Base-by-base conservation (phyloP, 352 stramenopile genomes). In the Globisporangium paroecandrum region DNA sequence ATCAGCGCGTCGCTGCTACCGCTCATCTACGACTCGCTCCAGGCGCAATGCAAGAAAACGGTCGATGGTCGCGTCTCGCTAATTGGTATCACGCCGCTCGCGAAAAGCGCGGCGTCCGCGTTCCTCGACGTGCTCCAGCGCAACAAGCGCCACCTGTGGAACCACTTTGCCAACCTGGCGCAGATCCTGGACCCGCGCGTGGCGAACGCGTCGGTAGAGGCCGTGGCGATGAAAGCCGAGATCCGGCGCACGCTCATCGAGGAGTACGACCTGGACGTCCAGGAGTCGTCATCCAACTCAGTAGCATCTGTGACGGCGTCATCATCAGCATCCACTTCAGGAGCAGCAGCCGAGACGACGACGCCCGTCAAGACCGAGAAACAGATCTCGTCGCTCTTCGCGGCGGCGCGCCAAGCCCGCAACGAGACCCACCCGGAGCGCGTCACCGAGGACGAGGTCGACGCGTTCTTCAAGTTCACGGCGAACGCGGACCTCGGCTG, bases 391-490 rank as follows among this genome's bases (percentile, higher is more conserved):
- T 65, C 60, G 20, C 53, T 68, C 13, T 62, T 68, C 18, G 63
- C 63, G 22, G 55, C 55, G 10, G 63, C 63, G 1, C 63, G 63
- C 1, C 51, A 61, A 38, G 63, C 63, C 22, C 63, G 63, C 8
- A 68, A 68, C 12, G 63, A 68, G n/a, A 24, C 25, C 34, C 22
- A 53, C 20, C 49, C 49, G 22, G 63, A 62, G 18, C 51, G 63
- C 36, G 32, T 63, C n/a, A 24, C 32, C 18, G 55, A 68, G n/a
- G 63, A 68, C 53, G 63, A 68, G 25, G 63, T 68, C 3, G 63
- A 68, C n/a, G 53, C 54, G 7, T 68, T 68, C 38, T 68, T 57
- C 63, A 62, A 68, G 27, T 62, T 68, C 34, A 68, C 63, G 36
- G 53, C 63, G 0, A 62, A 68, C 15, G 34, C 51, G 15, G 63